A percentile compares a stretch with the other conserved stretches of the same genome.
Conservation (phyloP, 257 asterid genomes). For the Linaria vulgaris region DNA sequence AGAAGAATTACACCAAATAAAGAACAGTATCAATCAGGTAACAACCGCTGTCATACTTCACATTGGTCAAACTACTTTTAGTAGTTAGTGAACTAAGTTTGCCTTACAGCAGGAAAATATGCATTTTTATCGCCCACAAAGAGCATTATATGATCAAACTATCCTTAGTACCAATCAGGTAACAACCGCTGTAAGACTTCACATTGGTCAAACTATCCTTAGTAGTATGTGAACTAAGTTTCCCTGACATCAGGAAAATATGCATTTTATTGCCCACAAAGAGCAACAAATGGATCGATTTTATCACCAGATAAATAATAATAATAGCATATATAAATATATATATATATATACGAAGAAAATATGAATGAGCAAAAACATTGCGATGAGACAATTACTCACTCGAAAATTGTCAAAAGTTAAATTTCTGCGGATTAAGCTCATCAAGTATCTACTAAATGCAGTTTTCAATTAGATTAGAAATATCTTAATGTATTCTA, state of each 20-base stretch:
- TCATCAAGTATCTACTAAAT: background rate
- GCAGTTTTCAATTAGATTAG: conserved; percentile 6
- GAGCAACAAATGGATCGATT: background rate
- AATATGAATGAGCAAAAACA: background rate
- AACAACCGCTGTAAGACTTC: conserved; percentile 6
- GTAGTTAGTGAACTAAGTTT: conserved; percentile 3
- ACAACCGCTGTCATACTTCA: conserved; percentile 13
- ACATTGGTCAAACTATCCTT: conserved; percentile 4
- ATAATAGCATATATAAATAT: background rate
- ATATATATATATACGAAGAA: background rate
- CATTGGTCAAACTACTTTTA: background rate
- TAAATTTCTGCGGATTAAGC: background rate
- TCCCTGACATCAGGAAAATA: background rate
- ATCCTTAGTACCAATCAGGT: conserved; percentile 17
- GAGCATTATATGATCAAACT: background rate
- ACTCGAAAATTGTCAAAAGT: background rate
- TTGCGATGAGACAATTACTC: background rate
- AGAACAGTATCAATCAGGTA: conserved; percentile 11
- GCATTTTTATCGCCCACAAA: conserved; percentile 2
- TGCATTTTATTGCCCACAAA: conserved; percentile 1
- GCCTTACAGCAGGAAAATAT: background rate
- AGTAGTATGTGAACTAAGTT: conserved; percentile 3
- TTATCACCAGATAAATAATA: conserved; percentile 8
- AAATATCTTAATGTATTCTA: background rate
- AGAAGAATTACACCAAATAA: conserved; percentile 26